These are phyloP conservation scores for Rhodotorula mucilaginosa DNA, from an alignment of 1,284 basidiomycete genomes.

Conservation along the genomic window DNA sequence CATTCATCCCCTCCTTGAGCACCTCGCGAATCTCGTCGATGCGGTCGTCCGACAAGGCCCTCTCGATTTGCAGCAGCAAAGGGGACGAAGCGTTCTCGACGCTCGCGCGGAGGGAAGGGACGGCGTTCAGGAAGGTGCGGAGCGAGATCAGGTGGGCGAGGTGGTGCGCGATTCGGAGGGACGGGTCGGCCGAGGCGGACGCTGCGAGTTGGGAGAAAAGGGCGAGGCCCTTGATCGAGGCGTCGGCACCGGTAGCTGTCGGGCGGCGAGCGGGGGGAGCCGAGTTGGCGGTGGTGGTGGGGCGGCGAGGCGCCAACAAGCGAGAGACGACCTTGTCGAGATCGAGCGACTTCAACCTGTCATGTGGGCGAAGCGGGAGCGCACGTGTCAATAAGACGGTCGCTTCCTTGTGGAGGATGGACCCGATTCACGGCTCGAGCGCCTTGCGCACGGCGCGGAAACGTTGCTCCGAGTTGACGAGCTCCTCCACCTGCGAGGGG, in stretches of 20 bases:
- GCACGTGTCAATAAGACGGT: neutral
- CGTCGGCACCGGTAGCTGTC: neutral
- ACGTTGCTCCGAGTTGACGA: conserved; percentile 69
- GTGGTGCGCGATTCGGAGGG: conserved; percentile 65
- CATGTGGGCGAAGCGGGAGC: neutral
- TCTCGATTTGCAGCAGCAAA: conserved; percentile 63
- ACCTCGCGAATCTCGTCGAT: conserved; percentile 62
- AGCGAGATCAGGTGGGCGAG: conserved; percentile 73
- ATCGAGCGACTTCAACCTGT: conserved; percentile 32
- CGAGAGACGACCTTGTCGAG: conserved; percentile 73
- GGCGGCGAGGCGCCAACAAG: conserved; percentile 20
- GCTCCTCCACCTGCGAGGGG: conserved; percentile 55
- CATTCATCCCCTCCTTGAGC: conserved; percentile 67
- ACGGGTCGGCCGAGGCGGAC: conserved; percentile 41
- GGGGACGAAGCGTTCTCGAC: conserved; percentile 51
- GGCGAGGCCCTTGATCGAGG: neutral
- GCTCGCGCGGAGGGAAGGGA: conserved; percentile 63
- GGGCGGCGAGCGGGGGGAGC: neutral
- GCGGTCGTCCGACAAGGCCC: conserved; percentile 70
- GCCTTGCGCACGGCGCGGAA: conserved; percentile 68
- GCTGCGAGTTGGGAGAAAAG: conserved; percentile 16
- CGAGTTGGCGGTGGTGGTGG: neutral
- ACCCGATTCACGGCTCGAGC: conserved; percentile 58
- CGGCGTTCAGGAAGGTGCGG: conserved; percentile 63
- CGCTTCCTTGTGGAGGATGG: too few relatives aligned